Base-by-base conservation (phyloP, 768 basidiomycete genomes). In the Suillus hirtellus region DNA sequence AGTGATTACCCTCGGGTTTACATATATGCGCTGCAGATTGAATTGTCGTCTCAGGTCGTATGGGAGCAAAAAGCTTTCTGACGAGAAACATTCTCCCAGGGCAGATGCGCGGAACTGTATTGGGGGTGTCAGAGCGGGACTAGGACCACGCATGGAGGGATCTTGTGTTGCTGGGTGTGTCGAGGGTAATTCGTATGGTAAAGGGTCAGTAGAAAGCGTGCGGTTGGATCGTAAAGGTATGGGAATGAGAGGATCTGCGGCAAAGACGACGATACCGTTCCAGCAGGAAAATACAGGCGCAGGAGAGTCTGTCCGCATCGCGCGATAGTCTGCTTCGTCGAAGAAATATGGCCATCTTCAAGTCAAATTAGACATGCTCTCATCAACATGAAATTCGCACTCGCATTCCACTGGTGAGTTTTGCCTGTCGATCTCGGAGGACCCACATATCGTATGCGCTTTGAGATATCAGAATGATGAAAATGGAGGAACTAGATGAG, bases 231-330 rank as follows among this genome's bases (percentile, higher is more conserved):
- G 80, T 6, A 80, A 72, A 54, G 72, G 63, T 42, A 78, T 62
- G 15, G 81, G 80, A 37, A 81, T 71, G 37, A 82, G 52, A 4
- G 80, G 79, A 58, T 82, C 80, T 0, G 80, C 76, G 10, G 66
- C 50, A 66, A 82, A 77, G 3, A 76, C 76, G 55, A 73, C 73
- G 65, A 81, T 78, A 38, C 81, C 81, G 58, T 82, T 82, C 81
- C 81, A 82, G 69, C 81, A 82, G 0, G 78, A 64, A 62, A 80
- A 78, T 7, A 81, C 80, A 11, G 81, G 80, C 1, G 74, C 80
- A 12, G 81, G 79, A 15, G 76, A 73, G 42, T 77, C 80, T 12
- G 60, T 65, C 58, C 73, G 69, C 67, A 81, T 73, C 3, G 77
- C 76, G 47, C 71, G 66, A 64, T 73, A 71, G 58, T 68, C 76